Evolutionary conservation across 108 stramenopile genomes (phyloP).

Genomic region (Cyclotella distinguenda): DNA sequence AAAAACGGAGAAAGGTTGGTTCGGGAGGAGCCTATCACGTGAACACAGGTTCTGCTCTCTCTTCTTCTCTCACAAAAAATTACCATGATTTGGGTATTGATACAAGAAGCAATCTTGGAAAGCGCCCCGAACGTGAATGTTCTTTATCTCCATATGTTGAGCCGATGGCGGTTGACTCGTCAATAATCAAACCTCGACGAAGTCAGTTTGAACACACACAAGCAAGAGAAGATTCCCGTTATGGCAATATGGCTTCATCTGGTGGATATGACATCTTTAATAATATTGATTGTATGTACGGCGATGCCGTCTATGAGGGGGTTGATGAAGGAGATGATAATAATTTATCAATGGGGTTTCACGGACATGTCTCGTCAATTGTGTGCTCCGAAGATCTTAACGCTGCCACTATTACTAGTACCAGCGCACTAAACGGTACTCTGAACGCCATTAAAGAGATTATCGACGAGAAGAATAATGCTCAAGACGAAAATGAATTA

Average conservation of each 20-base stretch:
- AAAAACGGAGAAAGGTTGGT: conserved; percentile 30
- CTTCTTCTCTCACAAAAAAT: conserved; percentile 28
- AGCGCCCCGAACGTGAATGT: not conserved
- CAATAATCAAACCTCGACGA: conserved; percentile 42
- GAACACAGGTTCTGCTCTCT: conserved; percentile 24
- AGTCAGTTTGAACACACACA: conserved; percentile 16
- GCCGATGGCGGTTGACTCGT: conserved; percentile 32
- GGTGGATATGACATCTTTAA: conserved; percentile 40
- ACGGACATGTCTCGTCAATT: not conserved
- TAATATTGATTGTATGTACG: conserved; percentile 42
- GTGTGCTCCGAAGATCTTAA: not conserved
- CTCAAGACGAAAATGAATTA: conserved; percentile 41
- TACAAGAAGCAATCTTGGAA: not conserved
- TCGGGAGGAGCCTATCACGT: conserved; percentile 8
- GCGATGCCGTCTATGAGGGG: conserved; percentile 6
- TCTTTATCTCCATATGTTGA: not conserved
- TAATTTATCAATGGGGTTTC: not conserved
- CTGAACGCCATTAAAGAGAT: conserved; percentile 36
- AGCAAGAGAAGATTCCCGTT: not conserved
- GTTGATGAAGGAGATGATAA: not conserved
- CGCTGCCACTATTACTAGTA: conserved; percentile 15
- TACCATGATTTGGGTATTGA: conserved; percentile 35
- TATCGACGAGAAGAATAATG: conserved; percentile 41
- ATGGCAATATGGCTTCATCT: too few species aligned
- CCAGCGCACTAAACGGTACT: conserved; percentile 31